Conservation (phyloP, 805 yeast genomes). For the Metschnikowia henanensis region DNA sequence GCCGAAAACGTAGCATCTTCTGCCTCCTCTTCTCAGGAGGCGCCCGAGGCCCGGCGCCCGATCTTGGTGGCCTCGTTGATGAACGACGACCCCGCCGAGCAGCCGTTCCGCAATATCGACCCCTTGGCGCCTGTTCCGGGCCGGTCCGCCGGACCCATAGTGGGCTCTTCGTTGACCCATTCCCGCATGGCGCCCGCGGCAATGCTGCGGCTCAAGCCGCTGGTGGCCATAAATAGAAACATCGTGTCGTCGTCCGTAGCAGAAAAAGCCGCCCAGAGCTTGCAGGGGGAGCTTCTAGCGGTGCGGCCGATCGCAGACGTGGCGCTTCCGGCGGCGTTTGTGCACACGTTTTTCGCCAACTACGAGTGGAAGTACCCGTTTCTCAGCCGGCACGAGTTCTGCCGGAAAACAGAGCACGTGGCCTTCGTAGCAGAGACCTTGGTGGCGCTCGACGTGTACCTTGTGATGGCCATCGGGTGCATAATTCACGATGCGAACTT, state of each 20-base stretch:
- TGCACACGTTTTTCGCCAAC: conserved; percentile 37
- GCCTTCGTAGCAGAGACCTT: conserved; percentile 37
- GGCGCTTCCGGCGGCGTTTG: conserved; percentile 32
- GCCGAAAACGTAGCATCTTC: not conserved
- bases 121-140: conserved; percentile 5
- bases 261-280: conserved; percentile 3
- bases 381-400: conserved; percentile 23
- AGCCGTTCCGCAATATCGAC: conserved; percentile 18
- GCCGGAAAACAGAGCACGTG: conserved; percentile 24
- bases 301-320: conserved; percentile 30
- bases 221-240: conserved; percentile 2
- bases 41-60: conserved; percentile 1
- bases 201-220: conserved; percentile 5
- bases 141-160: not conserved
- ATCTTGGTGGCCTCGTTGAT: conserved; percentile 15
- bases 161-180: conserved; percentile 3
- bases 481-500: conserved; percentile 32
- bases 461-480: conserved; percentile 41
- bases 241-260: conserved; percentile 11
- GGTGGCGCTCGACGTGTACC: conserved; percentile 37
- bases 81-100: conserved; percentile 12
- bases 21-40: not conserved
- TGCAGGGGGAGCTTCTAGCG: conserved; percentile 36
- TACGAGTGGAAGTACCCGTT: conserved; percentile 39
- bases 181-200: conserved; percentile 9